Percentiles rank a stretch among this genome's conserved stretches.
Evolutionary conservation across 1,139 yeast genomes (phyloP).

Genomic region (Candida sp.): DNA sequence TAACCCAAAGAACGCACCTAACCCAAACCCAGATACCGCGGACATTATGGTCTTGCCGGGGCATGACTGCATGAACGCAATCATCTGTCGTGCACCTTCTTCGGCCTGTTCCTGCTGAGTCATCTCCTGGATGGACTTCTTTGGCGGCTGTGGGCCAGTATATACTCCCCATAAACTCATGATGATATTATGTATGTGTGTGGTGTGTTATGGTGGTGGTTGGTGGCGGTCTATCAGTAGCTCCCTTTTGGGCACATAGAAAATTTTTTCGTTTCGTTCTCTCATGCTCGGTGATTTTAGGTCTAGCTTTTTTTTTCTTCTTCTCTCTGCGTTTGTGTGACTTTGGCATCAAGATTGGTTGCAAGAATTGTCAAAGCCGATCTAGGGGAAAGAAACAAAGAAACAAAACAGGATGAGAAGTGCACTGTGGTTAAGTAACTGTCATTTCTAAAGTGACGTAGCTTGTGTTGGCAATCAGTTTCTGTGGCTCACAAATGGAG

Average conservation of each 20-base stretch:
- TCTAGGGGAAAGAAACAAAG: background rate
- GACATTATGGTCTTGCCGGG: conserved; percentile 94
- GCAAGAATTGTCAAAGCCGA: background rate
- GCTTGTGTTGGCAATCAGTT: too few relatives aligned
- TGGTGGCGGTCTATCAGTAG: too few relatives aligned
- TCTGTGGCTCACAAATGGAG: too few relatives aligned
- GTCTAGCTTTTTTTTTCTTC: background rate
- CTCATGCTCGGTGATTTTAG: background rate
- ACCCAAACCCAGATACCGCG: conserved; percentile 92
- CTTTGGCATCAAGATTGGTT: background rate
- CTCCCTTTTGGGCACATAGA: too few relatives aligned
- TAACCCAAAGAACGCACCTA: conserved; percentile 96
- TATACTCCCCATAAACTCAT: conserved; percentile 23
- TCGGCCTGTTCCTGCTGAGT: conserved; percentile 94
- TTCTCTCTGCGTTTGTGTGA: background rate
- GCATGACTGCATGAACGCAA: conserved; percentile 87
- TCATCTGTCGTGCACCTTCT: conserved; percentile 85
- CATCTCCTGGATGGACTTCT: conserved; percentile 67
- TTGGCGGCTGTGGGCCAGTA: conserved; percentile 22
- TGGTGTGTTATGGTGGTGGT: background rate
- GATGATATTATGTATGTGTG: background rate
- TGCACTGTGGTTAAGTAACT: too few relatives aligned
- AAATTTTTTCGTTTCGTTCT: background rate
- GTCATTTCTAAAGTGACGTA: too few relatives aligned
- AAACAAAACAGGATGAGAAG: background rate